A percentile compares a stretch with the other conserved stretches of the same genome.
Evolutionary conservation across 306 rosid species (phyloP).

Genomic region (Pyrus bretschneideri): DNA sequence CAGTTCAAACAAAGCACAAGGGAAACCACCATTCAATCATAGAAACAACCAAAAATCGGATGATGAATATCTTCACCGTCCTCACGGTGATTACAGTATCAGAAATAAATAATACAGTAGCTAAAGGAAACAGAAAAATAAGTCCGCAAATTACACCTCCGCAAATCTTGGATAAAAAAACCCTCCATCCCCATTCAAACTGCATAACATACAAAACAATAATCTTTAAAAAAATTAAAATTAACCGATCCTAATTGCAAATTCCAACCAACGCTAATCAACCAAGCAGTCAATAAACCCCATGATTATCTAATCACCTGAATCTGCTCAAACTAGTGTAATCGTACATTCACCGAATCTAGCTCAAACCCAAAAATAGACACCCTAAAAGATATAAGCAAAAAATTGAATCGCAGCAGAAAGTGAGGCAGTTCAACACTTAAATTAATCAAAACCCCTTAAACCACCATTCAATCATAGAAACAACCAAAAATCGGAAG

Average conservation of each 20-base stretch:
- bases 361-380: background rate
- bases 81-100: background rate
- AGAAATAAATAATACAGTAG: background rate
- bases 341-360: background rate
- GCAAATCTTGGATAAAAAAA: background rate
- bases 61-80: background rate
- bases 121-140: background rate
- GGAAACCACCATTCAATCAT: background rate
- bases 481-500: background rate
- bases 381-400: too few relatives aligned
- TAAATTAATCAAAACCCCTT: background rate
- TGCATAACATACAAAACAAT: background rate
- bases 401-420: background rate
- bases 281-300: background rate
- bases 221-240: background rate
- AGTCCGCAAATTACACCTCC: background rate
- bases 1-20: background rate
- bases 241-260: background rate
- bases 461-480: too few relatives aligned
- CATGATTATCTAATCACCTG: background rate
- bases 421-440: background rate
- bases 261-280: background rate
- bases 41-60: background rate
- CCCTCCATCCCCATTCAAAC: background rate
- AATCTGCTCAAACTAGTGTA: background rate